A percentile compares a stretch with the other conserved stretches of the same genome.
These are phyloP conservation scores for Castanopsis chinensis DNA, from an alignment of 306 rosid genomes.

Conservation along the genomic window DNA sequence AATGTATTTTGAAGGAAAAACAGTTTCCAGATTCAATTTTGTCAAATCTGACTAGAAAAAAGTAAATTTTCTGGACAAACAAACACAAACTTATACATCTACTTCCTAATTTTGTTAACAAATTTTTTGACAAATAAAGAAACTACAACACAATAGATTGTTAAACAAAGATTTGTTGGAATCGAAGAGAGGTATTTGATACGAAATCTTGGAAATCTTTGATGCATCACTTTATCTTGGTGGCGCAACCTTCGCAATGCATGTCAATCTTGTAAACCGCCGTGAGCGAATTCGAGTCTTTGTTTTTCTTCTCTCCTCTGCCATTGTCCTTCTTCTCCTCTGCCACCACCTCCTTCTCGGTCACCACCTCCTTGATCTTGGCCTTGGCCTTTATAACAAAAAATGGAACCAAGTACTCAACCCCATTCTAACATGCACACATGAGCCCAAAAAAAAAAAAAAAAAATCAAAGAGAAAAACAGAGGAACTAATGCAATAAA, in stretches of 20 bases:
- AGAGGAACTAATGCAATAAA: no score
- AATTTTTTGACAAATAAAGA: not conserved
- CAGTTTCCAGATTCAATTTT: no score
- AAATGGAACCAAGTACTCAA: not conserved
- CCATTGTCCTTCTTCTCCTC: constrained; percentile 20
- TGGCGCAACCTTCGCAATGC: constrained; percentile 74
- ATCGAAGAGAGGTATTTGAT: not conserved
- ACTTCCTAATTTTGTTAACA: not conserved
- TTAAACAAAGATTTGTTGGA: not conserved
- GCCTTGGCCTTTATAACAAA: not conserved
- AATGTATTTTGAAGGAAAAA: no score
- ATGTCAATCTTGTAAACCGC: constrained; percentile 55
- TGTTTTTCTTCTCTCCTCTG: constrained; percentile 40
- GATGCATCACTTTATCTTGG: constrained; percentile 41
- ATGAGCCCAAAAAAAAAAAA: not conserved
- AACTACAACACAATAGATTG: no score
- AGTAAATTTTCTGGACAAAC: not conserved
- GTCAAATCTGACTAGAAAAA: no score
- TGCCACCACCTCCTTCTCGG: no score
- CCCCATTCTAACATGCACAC: not conserved
- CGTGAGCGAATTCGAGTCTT: constrained; percentile 29
- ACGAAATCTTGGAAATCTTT: constrained; percentile 36
- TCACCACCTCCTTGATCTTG: no score
- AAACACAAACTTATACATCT: not conserved
- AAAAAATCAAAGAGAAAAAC: no score